A percentile compares a stretch with the other conserved stretches of the same genome.
phyloP scores from a whole-genome alignment of 352 stramenopile genomes.

The Pythium apleroticum region DNA sequence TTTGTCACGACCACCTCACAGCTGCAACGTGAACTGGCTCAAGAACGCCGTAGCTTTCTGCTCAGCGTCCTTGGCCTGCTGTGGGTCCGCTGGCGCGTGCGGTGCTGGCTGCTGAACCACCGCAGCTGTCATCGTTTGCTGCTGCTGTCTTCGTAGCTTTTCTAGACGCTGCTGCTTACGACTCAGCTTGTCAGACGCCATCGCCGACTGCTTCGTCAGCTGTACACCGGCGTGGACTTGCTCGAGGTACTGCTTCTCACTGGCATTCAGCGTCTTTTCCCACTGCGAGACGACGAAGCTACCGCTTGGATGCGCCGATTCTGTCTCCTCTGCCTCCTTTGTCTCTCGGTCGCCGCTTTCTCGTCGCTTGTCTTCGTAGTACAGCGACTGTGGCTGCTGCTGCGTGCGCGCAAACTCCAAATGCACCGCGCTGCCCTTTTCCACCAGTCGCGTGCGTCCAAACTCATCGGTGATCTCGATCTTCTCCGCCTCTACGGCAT shows the following conservation, averaged over 20 bases:
- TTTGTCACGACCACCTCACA: constrained; percentile 1
- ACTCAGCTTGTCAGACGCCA: constrained; percentile 37
- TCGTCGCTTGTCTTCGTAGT: constrained; percentile 24
- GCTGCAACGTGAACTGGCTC: constrained; percentile 41
- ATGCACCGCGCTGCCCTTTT: constrained; percentile 39
- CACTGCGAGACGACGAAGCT: constrained; percentile 83
- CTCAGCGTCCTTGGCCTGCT: constrained; percentile 35
- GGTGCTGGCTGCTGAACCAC: background rate
- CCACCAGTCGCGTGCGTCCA: constrained; percentile 48
- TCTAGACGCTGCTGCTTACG: constrained; percentile 69
- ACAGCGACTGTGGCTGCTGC: constrained; percentile 17
- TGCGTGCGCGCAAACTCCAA: constrained; percentile 22
- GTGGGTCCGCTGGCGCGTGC: background rate
- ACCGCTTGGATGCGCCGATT: constrained; percentile 9
- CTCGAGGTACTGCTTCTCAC: constrained; percentile 63
- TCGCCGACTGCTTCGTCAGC: constrained; percentile 40
- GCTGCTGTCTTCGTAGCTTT: constrained; percentile 50
- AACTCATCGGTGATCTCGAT: constrained; percentile 65
- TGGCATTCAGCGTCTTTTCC: constrained; percentile 66
- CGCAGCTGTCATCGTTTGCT: constrained; percentile 9
- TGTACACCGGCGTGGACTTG: constrained; percentile 59
- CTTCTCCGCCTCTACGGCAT: background rate
- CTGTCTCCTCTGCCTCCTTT: background rate
- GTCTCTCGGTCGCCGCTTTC: background rate
- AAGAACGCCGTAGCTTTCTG: constrained; percentile 63